Evolutionary conservation across 2,329 filamentous ascomycete species (phyloP).

Genomic region (Elsinoe australis): DNA sequence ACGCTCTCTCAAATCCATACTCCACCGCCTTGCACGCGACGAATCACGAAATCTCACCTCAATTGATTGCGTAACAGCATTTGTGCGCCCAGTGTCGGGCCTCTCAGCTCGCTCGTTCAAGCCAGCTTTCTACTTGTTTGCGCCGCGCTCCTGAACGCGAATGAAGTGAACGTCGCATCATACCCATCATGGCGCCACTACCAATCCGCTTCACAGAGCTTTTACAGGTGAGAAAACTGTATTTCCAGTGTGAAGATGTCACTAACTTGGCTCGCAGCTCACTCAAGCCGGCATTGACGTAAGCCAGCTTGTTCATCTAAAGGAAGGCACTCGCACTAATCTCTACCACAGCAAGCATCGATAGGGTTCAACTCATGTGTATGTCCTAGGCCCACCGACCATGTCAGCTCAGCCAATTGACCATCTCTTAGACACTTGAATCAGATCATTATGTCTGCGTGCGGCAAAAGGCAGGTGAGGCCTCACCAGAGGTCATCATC

Average conservation of each 20-base stretch:
- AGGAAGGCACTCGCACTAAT: slow-evolving; percentile 12
- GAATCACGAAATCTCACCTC: neutral
- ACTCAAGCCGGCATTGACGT: slow-evolving; percentile 43
- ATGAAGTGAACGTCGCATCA: slow-evolving; percentile 18
- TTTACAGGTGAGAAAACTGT: slow-evolving; percentile 57
- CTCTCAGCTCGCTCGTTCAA: slow-evolving; percentile 12
- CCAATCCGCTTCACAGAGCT: slow-evolving; percentile 93
- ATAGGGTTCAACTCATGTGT: slow-evolving; percentile 87
- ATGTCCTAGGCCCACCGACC: slow-evolving; percentile 35
- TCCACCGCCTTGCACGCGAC: too few relatives aligned
- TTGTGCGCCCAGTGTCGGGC: slow-evolving; percentile 7
- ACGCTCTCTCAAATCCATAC: too few relatives aligned
- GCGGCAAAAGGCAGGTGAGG: slow-evolving; percentile 82
- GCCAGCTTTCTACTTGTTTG: slow-evolving; percentile 2
- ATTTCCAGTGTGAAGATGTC: too few relatives aligned
- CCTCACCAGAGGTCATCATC: slow-evolving; percentile 91
- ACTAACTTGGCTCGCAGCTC: slow-evolving; percentile 29
- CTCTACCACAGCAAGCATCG: slow-evolving; percentile 50
- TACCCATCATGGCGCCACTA: slow-evolving; percentile 54
- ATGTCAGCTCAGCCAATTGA: too few relatives aligned
- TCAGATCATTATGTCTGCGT: slow-evolving; percentile 96
- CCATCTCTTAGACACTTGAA: slow-evolving; percentile 97
- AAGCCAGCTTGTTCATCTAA: slow-evolving; percentile 25
- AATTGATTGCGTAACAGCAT: neutral
- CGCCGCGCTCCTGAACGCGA: slow-evolving; percentile 18